phyloP scores from a whole-genome alignment of 345 rosid genomes.

The Acer saccharum region DNA sequence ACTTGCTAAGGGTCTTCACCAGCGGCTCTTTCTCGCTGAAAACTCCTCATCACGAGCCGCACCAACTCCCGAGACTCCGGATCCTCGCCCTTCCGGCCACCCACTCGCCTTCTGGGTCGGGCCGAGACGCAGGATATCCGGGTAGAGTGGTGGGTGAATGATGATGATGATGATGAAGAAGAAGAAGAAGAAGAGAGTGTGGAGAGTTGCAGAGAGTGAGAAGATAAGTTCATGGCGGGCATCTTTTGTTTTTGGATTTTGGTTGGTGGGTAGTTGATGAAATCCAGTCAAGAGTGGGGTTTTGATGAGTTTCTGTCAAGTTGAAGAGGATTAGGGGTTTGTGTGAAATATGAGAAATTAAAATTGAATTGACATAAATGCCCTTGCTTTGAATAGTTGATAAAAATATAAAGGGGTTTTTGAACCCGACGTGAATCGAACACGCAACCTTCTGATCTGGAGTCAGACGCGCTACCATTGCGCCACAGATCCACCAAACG shows the following conservation, averaged over 20 bases:
- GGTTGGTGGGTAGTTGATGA: not conserved
- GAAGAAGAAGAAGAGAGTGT: slow-evolving; percentile 2
- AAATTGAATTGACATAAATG: not conserved
- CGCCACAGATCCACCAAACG: slow-evolving; percentile 70
- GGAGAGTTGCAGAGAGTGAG: slow-evolving; percentile 29
- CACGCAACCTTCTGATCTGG: slow-evolving; percentile 99
- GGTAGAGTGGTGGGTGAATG: slow-evolving; percentile 12
- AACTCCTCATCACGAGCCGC: slow-evolving; percentile 54
- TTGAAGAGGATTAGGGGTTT: not conserved
- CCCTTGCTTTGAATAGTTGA: not conserved
- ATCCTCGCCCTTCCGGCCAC: slow-evolving; percentile 34
- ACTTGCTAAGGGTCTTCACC: slow-evolving; percentile 66
- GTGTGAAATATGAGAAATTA: not conserved
- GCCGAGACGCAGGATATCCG: slow-evolving; percentile 42
- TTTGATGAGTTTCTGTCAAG: not conserved
- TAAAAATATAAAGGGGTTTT: not conserved
- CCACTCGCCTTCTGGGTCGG: slow-evolving; percentile 54
- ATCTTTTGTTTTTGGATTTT: slow-evolving; percentile 5
- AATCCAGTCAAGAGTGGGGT: not conserved
- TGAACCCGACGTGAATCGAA: slow-evolving; percentile 96
- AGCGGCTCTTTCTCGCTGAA: slow-evolving; percentile 61
- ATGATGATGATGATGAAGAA: not conserved
- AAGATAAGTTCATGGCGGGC: slow-evolving; percentile 14
- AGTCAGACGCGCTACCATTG: slow-evolving; percentile 99
- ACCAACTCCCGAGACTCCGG: slow-evolving; percentile 65